phyloP scores from a whole-genome alignment of 306 rosid genomes.

The Comarum palustre region DNA sequence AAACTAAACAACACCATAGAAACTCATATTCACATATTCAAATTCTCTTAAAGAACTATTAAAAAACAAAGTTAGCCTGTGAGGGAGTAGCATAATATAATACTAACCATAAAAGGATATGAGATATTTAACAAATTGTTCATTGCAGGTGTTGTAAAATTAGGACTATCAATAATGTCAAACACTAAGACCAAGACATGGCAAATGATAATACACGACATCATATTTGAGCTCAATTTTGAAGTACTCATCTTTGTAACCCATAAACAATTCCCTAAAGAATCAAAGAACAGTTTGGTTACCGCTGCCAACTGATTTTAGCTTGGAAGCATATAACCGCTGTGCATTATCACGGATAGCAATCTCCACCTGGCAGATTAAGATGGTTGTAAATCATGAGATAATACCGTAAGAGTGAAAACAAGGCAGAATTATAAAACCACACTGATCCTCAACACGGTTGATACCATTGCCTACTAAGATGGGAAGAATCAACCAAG shows the following conservation, averaged over 20 bases:
- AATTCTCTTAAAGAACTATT: background rate
- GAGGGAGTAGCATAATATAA: background rate
- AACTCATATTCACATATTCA: background rate
- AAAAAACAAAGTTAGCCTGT: background rate
- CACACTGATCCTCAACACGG: background rate
- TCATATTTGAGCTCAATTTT: background rate
- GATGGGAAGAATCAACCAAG: background rate
- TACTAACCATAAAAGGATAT: background rate
- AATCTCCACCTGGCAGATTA: constrained; percentile 67
- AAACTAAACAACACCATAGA: background rate
- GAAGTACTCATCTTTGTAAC: background rate
- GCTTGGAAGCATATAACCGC: constrained; percentile 70
- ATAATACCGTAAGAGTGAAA: constrained; percentile 13
- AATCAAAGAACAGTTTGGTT: constrained; percentile 26
- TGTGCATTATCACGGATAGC: constrained; percentile 96
- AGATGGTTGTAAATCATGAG: constrained; percentile 10
- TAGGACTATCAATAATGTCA: background rate
- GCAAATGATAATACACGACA: background rate
- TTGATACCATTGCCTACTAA: background rate
- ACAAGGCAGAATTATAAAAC: background rate
- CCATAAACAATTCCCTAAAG: background rate
- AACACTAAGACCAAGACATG: background rate
- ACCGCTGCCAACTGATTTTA: constrained; percentile 83
- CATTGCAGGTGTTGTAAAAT: background rate
- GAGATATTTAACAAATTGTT: background rate